A percentile compares a stretch with the other conserved stretches of the same genome.
Evolutionary conservation across 257 asterid genomes (phyloP).

Genomic region (Salvia splendens): DNA sequence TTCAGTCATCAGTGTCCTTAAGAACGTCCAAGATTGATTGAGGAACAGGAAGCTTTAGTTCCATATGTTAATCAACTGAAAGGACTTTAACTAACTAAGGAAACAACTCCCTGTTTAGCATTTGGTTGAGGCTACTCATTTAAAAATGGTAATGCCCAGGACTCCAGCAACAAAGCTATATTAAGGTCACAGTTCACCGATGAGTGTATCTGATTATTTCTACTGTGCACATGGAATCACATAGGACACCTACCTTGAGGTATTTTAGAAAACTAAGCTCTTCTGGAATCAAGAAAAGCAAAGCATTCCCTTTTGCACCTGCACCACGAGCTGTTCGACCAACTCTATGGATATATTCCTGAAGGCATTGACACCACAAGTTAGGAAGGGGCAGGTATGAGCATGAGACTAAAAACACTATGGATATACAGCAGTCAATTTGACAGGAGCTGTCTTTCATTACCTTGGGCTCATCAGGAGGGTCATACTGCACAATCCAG

Average conservation of each 20-base stretch:
- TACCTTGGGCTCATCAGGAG: constrained; percentile 98
- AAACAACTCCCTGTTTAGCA: no score
- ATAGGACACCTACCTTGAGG: constrained; percentile 85
- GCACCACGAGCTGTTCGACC: constrained; percentile 98
- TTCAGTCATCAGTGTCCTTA: no score
- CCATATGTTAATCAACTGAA: no score
- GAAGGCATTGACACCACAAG: constrained; percentile 29
- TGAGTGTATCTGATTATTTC: no score
- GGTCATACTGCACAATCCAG: constrained; percentile 98
- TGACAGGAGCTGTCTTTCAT: constrained; percentile 8
- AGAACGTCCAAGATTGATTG: no score
- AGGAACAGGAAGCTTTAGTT: no score
- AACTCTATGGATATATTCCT: constrained; percentile 95
- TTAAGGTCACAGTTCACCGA: no score
- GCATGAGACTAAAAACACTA: neutral
- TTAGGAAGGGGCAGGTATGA: no score
- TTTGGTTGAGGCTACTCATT: no score
- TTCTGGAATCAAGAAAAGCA: constrained; percentile 88
- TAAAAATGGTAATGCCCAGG: no score
- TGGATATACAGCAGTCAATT: constrained; percentile 10
- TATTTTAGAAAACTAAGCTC: constrained; percentile 72
- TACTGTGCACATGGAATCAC: neutral
- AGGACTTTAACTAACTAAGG: no score
- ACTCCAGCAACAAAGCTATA: no score
- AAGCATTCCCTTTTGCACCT: constrained; percentile 91